Percentiles rank a stretch among this genome's conserved stretches.
These are phyloP conservation scores for Fusarium duplospermum DNA, from an alignment of 2,329 filamentous ascomycete species.

Conservation along the genomic window DNA sequence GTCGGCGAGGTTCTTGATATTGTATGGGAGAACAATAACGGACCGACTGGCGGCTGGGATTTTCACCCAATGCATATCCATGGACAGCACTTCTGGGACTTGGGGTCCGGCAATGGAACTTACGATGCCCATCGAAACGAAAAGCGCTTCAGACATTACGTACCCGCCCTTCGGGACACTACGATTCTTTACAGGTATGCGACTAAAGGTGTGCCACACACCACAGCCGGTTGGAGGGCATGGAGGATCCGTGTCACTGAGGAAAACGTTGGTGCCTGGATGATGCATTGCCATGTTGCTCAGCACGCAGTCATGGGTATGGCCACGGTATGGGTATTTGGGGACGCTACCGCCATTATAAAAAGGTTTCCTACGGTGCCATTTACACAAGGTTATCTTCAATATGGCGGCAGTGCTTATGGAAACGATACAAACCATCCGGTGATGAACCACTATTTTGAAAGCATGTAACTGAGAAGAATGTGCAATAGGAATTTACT, in stretches of 20 bases:
- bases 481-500: no score
- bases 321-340: conserved; percentile 45
- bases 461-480: background rate
- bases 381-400: conserved; percentile 55
- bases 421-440: conserved; percentile 48
- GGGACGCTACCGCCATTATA: conserved; percentile 35
- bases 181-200: conserved; percentile 66
- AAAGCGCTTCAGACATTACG: conserved; percentile 18
- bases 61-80: conserved; percentile 28
- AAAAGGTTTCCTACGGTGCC: conserved; percentile 42
- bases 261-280: conserved; percentile 67
- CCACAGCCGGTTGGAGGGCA: conserved; percentile 67
- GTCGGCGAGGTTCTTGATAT: conserved; percentile 68
- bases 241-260: conserved; percentile 62
- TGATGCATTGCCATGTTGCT: conserved; percentile 71
- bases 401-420: conserved; percentile 59
- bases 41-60: conserved; percentile 44
- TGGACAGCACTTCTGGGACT: conserved; percentile 24
- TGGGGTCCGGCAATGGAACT: conserved; percentile 22
- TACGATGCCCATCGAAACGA: conserved; percentile 22
- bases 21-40: conserved; percentile 58
- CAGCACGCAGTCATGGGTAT: conserved; percentile 69
- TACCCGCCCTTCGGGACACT: conserved; percentile 17
- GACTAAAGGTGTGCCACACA: conserved; percentile 51
- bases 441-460: conserved; percentile 22